Percentiles rank a stretch among this genome's conserved stretches.
Evolutionary conservation across 768 basidiomycete genomes (phyloP).

Genomic region (Pluteus cervinus): DNA sequence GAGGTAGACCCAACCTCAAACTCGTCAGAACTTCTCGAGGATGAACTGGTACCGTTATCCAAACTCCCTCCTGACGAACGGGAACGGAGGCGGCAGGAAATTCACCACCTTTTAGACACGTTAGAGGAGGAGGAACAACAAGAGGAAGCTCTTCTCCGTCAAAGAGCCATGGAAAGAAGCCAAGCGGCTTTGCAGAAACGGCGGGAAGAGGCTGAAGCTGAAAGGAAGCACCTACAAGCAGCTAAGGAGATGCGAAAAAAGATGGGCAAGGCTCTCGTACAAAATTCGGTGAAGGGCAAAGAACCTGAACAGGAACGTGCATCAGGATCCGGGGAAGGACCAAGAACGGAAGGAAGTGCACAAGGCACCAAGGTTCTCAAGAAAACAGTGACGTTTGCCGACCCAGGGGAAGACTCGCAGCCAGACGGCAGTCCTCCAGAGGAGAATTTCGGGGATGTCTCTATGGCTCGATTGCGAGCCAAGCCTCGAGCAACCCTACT

Average conservation of each 20-base stretch:
- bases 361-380: conserved; percentile 24
- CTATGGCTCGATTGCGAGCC: conserved; percentile 41
- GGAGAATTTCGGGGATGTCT: conserved; percentile 49
- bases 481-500: conserved; percentile 30
- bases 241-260: conserved; percentile 62
- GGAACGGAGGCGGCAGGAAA: conserved; percentile 49
- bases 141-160: conserved; percentile 35
- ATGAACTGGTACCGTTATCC: conserved; percentile 40
- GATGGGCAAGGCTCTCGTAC: conserved; percentile 68
- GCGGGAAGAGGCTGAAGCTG: conserved; percentile 38
- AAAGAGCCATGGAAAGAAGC: conserved; percentile 31
- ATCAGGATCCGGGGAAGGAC: conserved; percentile 21
- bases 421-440: conserved; percentile 12
- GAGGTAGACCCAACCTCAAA: conserved; percentile 10
- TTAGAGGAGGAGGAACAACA: conserved; percentile 66
- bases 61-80: conserved; percentile 38
- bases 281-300: conserved; percentile 34
- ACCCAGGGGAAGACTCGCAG: conserved; percentile 21
- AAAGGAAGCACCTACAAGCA: conserved; percentile 31
- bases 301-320: conserved; percentile 22
- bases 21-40: conserved; percentile 28
- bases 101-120: conserved; percentile 57
- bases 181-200: conserved; percentile 45
- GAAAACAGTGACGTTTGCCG: conserved; percentile 66
- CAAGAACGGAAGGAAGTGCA: conserved; percentile 13